Evolutionary conservation across 179 eudicot genomes (phyloP).

Genomic region (Gypsophila paniculata): DNA sequence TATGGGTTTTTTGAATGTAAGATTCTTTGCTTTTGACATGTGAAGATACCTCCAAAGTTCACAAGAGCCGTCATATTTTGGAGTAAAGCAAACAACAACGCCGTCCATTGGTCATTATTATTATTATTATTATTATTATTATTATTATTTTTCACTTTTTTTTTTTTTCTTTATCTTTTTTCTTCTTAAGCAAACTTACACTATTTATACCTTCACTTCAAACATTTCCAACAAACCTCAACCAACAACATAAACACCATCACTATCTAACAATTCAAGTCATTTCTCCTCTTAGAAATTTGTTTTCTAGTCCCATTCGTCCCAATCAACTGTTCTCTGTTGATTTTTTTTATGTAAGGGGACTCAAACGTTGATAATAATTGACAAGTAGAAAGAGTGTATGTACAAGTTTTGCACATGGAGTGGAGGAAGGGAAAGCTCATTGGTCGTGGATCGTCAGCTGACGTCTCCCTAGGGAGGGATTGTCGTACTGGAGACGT

Average conservation of each 20-base stretch:
- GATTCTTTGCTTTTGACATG: conserved; percentile 30
- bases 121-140: not conserved
- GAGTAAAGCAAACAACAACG: conserved; percentile 23
- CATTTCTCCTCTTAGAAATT: not conserved
- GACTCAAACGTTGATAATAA: too few relatives aligned
- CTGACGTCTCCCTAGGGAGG: conserved; percentile 58
- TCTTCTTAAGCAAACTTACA: conserved; percentile 15
- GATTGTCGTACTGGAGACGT: conserved; percentile 31
- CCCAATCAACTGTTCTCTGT: too few relatives aligned
- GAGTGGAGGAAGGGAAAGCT: conserved; percentile 59
- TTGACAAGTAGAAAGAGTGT: too few relatives aligned
- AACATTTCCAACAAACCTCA: conserved; percentile 21
- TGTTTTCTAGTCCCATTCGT: not conserved
- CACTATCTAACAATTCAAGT: not conserved
- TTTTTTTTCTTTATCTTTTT: conserved; percentile 4
- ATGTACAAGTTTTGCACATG: conserved; percentile 28
- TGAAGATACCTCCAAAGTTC: conserved; percentile 25
- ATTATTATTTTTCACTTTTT: not conserved
- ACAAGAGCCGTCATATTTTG: conserved; percentile 29
- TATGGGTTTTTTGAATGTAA: not conserved
- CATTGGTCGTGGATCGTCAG: conserved; percentile 73
- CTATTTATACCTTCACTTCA: conserved; percentile 11
- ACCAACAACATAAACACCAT: conserved; percentile 8
- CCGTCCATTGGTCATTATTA: conserved; percentile 19
- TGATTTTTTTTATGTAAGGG: too few relatives aligned